These are phyloP conservation scores for Arthroderma sp. DNA, from an alignment of 2,329 filamentous ascomycete genomes.

Conservation along the genomic window DNA sequence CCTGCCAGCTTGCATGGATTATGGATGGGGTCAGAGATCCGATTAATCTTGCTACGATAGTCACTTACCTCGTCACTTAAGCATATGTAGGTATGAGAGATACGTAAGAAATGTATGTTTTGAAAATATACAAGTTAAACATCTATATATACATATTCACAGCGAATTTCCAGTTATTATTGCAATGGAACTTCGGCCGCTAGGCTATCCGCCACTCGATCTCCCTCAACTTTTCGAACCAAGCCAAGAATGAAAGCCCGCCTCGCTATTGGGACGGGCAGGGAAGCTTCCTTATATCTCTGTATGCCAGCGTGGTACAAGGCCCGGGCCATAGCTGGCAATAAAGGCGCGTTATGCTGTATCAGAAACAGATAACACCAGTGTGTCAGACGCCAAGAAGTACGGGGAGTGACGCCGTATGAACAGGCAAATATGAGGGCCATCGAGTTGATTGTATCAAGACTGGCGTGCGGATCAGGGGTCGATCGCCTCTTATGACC, in stretches of 20 bases:
- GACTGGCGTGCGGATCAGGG: conserved; percentile 24
- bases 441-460: conserved; percentile 33
- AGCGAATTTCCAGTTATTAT: no score
- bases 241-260: conserved; percentile 33
- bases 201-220: conserved; percentile 12
- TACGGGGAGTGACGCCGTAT: conserved; percentile 23
- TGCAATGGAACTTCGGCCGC: no score
- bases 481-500: conserved; percentile 2
- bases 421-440: conserved; percentile 32
- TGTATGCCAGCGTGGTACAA: conserved; percentile 38
- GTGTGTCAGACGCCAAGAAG: conserved; percentile 34
- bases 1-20: no score
- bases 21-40: no score
- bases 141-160: no score
- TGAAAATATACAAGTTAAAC: no score
- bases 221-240: conserved; percentile 32
- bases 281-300: conserved; percentile 27
- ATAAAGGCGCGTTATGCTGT: conserved; percentile 29
- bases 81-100: no score
- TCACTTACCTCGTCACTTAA: no score
- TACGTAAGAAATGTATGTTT: no score
- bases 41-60: no score
- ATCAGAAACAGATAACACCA: conserved; percentile 35
- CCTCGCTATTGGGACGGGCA: conserved; percentile 20
- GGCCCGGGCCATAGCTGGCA: conserved; percentile 33